phyloP scores from a whole-genome alignment of 2,329 filamentous ascomycete species.

The Penicillium sp. region DNA sequence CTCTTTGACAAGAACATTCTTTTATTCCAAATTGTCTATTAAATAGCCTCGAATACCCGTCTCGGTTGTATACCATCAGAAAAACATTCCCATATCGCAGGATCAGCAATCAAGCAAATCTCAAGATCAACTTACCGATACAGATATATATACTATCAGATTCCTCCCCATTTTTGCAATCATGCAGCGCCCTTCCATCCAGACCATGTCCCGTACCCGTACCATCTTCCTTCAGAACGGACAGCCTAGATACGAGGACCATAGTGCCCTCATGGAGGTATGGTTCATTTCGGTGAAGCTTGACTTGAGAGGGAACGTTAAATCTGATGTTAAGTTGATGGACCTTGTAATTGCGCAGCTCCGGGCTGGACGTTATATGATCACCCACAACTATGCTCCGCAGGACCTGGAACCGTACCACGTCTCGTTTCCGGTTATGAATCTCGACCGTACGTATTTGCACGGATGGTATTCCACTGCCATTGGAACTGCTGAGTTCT shows the following conservation, averaged over 20 bases:
- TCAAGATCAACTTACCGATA: too few species aligned
- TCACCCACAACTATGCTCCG: neutral
- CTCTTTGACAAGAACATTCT: too few species aligned
- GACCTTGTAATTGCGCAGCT: neutral
- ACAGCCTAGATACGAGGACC: neutral
- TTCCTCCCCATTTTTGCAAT: neutral
- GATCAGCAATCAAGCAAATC: too few species aligned
- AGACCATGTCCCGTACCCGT: neutral
- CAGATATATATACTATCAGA: neutral
- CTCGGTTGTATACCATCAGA: too few species aligned
- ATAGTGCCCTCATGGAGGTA: neutral
- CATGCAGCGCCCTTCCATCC: neutral
- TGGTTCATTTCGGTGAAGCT: neutral
- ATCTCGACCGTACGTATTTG: neutral
- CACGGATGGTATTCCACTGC: neutral
- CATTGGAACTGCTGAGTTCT: neutral
- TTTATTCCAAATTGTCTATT: too few species aligned
- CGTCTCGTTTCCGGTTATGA: neutral
- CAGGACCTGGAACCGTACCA: neutral
- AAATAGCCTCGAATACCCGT: too few species aligned
- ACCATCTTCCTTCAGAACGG: neutral
- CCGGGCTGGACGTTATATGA: neutral
- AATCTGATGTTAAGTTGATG: neutral
- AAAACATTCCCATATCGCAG: too few species aligned
- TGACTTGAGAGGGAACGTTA: neutral